Evolutionary conservation across 768 basidiomycete species (phyloP).

Genomic region (Termitomyces sp.): DNA sequence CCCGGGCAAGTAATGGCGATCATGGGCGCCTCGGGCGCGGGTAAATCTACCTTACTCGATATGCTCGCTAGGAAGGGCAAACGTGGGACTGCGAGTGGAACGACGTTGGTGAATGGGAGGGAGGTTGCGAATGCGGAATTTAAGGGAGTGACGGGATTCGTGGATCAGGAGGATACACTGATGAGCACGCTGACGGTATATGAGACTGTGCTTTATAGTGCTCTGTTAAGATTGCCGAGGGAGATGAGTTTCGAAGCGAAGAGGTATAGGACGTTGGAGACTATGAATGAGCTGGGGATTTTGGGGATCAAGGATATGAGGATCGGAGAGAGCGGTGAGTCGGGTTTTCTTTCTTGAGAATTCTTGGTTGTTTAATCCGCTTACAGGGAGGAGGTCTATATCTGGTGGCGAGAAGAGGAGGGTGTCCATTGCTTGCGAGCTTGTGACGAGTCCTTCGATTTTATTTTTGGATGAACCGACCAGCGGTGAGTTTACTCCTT

Average conservation of each 20-base stretch:
- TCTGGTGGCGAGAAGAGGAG: constrained; percentile 97
- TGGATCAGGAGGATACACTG: constrained; percentile 97
- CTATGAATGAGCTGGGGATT: constrained; percentile 94
- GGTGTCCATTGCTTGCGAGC: constrained; percentile 96
- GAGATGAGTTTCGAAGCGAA: constrained; percentile 98
- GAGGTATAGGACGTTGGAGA: constrained; percentile 90
- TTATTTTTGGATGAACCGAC: constrained; percentile 97
- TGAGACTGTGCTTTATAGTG: constrained; percentile 94
- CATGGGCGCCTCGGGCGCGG: constrained; percentile 96
- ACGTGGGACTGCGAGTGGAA: constrained; percentile 70
- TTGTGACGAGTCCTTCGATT: constrained; percentile 96
- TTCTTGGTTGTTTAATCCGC: neutral
- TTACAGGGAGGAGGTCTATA: constrained; percentile 79
- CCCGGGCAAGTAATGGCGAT: constrained; percentile 93
- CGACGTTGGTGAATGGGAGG: constrained; percentile 83
- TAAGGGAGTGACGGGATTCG: constrained; percentile 87
- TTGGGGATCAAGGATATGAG: constrained; percentile 84
- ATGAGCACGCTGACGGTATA: constrained; percentile 98
- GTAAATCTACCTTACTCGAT: constrained; percentile 95
- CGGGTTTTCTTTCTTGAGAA: neutral
- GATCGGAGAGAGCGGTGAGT: constrained; percentile 82
- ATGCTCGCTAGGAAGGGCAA: constrained; percentile 92
- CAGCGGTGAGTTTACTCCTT: constrained; percentile 54
- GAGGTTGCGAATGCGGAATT: constrained; percentile 71
- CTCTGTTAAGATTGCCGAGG: constrained; percentile 82